Conservation (phyloP, 768 basidiomycete species). For the Tricholoma terreum region DNA sequence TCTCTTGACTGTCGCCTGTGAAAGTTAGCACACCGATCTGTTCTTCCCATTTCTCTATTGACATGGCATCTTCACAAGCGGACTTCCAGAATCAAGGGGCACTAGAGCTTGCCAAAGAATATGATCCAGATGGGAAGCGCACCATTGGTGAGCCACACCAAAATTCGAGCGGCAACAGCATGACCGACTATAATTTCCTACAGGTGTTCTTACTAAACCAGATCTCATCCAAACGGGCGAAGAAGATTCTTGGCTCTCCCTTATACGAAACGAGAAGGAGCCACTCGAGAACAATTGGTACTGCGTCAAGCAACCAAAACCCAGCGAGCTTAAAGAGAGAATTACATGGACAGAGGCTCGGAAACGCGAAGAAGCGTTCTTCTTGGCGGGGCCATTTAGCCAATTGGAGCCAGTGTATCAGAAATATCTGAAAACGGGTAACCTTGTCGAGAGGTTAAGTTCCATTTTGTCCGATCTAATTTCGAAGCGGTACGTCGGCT, state of each 20-base stretch:
- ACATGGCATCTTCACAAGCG: conserved; percentile 37
- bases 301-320: conserved; percentile 54
- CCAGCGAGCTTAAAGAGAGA: conserved; percentile 45
- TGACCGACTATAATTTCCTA: background rate
- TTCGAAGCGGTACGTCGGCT: conserved; percentile 45
- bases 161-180: background rate
- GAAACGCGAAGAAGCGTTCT: conserved; percentile 52
- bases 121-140: conserved; percentile 60
- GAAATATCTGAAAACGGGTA: conserved; percentile 52
- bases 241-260: conserved; percentile 52
- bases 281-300: conserved; percentile 56
- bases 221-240: conserved; percentile 61
- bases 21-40: conserved; percentile 41
- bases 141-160: conserved; percentile 57
- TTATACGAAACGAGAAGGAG: conserved; percentile 54
- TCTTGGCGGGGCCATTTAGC: conserved; percentile 54
- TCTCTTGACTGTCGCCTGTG: conserved; percentile 58
- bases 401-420: conserved; percentile 48
- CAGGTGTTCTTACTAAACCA: conserved; percentile 74
- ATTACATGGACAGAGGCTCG: conserved; percentile 64
- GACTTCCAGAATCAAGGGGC: conserved; percentile 82
- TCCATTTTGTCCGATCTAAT: conserved; percentile 61
- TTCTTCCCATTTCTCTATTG: background rate
- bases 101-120: conserved; percentile 55
- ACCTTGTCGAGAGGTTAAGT: conserved; percentile 57